These are phyloP conservation scores for Aeminium ludgeri DNA, from an alignment of 495 filamentous ascomycete genomes.

Conservation along the genomic window DNA sequence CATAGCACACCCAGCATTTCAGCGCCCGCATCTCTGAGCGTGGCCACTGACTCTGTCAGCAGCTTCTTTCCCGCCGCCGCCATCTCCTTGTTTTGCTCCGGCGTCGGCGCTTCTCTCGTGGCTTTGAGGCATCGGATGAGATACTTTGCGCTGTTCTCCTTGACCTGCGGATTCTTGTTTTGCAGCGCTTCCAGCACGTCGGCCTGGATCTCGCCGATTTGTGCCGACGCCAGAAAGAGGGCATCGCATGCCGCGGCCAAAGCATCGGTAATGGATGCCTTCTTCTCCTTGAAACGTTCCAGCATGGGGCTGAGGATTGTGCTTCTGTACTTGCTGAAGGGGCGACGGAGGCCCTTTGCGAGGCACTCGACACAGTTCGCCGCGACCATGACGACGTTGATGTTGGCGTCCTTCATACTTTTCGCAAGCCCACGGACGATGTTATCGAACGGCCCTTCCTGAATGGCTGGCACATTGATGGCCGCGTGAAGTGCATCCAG, in stretches of 20 bases:
- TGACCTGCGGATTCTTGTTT: conserved; percentile 95
- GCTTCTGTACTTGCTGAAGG: conserved; percentile 65
- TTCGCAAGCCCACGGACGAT: conserved; percentile 70
- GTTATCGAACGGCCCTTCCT: conserved; percentile 77
- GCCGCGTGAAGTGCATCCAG: conserved; percentile 62
- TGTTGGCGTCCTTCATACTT: conserved; percentile 96
- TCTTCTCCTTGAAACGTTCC: conserved; percentile 95
- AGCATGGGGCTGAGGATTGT: conserved; percentile 71
- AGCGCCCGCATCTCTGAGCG: conserved; percentile 67
- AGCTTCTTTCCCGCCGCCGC: conserved; percentile 77
- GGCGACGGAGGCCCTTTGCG: conserved; percentile 69
- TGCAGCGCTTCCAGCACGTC: conserved; percentile 72
- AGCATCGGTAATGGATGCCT: conserved; percentile 73
- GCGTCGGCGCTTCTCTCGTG: conserved; percentile 64
- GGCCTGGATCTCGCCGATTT: conserved; percentile 67
- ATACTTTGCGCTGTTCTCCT: conserved; percentile 84
- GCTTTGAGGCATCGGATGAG: conserved; percentile 73
- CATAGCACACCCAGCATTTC: conserved; percentile 88
- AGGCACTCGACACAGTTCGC: conserved; percentile 85
- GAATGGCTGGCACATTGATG: conserved; percentile 78
- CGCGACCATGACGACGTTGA: conserved; percentile 82
- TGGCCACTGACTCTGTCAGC: conserved; percentile 73
- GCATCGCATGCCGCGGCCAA: conserved; percentile 71
- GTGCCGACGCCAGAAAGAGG: conserved; percentile 56
- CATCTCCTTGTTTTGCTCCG: conserved; percentile 68